Evolutionary conservation across 768 basidiomycete genomes (phyloP), one percentile per base, ranked within the genome.

Genomic region (Lentinula sp.): DNA sequence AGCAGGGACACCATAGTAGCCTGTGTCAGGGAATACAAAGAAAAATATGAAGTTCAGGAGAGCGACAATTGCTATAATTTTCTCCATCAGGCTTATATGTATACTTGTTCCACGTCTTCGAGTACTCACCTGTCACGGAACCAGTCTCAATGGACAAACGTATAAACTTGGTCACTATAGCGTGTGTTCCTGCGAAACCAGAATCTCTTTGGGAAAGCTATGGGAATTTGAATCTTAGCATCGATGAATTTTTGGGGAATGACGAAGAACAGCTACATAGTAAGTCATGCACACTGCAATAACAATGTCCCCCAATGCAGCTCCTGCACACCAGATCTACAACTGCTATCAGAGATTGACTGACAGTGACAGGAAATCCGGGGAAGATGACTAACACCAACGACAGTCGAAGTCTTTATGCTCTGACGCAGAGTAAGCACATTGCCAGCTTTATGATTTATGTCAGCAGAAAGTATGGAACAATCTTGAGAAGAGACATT

Each of bases 71-170:
- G 62, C 62, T 63, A 28, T 3, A 2, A n/a, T n/a, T 10, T 28
- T 28, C 1, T 28, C 3, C 2, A 28, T 28, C 28, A 28, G 28
- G 28, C 28, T 28, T 28, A 23, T 23, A 23, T 23, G 3, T 3
- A 23, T 23, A 28, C 28, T 28, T 28, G 10, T 52, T 6, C 2
- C n/a, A 32, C 1, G 35, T 52, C 7, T 18, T 32, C 10, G 18
- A 15, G 6, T 39, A 13, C 59, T 32, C 10, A 61, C 59, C 59
- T 52, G 59, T 61, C 36, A 61, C 10, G 16, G 59, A 39, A 13
- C 59, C 59, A 5, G 61, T 61, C 49, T 61, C 61, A 7, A 61
- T 50, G 5, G 52, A 50, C 23, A 61, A 18, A 13, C 54, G 55
- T n/a, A 57, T 45, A 20, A 61, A 33, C 28, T 49, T 57, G 10